A percentile compares a stretch with the other conserved stretches of the same genome.
These are phyloP conservation scores for Mallotus repandus DNA, from an alignment of 441 rosid genomes.

Conservation along the genomic window DNA sequence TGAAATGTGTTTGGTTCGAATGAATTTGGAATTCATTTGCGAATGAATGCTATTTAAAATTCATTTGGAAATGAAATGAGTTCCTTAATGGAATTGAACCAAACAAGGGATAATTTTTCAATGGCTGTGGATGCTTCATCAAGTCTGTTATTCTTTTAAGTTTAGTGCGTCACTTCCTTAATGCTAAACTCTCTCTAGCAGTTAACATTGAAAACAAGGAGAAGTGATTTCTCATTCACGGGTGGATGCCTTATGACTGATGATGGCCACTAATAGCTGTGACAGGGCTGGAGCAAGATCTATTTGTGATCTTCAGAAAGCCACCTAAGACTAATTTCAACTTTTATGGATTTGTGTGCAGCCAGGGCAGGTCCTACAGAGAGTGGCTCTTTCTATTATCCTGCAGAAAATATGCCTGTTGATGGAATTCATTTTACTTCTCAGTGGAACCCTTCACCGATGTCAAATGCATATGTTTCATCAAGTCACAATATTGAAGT, in stretches of 20 bases:
- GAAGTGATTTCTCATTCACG: too few relatives aligned
- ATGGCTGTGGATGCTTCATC: background rate
- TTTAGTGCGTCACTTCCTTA: background rate
- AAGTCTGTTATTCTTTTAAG: background rate
- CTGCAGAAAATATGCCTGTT: conserved; percentile 48
- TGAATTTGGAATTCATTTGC: too few relatives aligned
- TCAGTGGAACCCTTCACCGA: conserved; percentile 62
- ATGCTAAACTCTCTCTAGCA: background rate
- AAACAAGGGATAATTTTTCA: too few relatives aligned
- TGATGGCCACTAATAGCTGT: background rate
- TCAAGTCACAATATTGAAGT: conserved; percentile 49
- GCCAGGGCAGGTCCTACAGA: conserved; percentile 54
- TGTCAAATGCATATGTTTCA: conserved; percentile 50
- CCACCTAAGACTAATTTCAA: conserved; percentile 8
- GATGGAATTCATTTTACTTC: conserved; percentile 60
- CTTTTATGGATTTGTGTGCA: conserved; percentile 35
- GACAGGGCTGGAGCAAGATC: background rate
- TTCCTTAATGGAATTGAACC: too few relatives aligned
- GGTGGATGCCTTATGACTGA: background rate
- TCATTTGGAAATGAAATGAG: too few relatives aligned
- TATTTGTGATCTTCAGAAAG: conserved; percentile 3
- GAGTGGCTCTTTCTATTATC: conserved; percentile 50
- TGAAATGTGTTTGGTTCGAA: too few relatives aligned
- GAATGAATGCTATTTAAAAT: too few relatives aligned
- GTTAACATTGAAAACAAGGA: background rate